Percentiles rank a stretch among this genome's conserved stretches.
Conservation (phyloP, 2,329 filamentous ascomycete genomes). For the Ascosphaera pollenicola region DNA sequence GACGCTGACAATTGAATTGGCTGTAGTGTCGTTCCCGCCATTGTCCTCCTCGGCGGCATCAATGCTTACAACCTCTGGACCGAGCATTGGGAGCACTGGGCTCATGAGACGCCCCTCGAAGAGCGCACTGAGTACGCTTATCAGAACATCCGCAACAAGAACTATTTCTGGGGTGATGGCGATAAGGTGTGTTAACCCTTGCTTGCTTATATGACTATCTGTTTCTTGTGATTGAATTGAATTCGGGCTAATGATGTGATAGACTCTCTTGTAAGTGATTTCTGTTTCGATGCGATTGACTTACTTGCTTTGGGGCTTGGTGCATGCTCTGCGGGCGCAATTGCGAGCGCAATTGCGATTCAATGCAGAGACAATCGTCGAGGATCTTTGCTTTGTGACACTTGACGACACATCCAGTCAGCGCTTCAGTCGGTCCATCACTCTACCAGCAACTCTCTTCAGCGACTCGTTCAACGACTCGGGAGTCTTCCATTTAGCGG, state of each 20-base stretch:
- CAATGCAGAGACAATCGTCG: too few species aligned
- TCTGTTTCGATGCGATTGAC: background rate
- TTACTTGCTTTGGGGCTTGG: background rate
- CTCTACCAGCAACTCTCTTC: too few species aligned
- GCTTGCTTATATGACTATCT: background rate
- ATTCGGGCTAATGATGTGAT: conserved; percentile 2
- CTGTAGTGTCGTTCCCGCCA: conserved; percentile 50
- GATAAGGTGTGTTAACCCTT: conserved; percentile 49
- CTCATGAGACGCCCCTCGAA: conserved; percentile 64
- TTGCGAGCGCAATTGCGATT: background rate
- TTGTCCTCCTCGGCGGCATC: conserved; percentile 44
- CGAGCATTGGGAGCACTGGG: conserved; percentile 94
- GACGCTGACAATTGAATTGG: conserved; percentile 1
- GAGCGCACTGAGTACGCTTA: conserved; percentile 87
- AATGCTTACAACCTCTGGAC: conserved; percentile 87
- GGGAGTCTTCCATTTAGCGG: too few species aligned
- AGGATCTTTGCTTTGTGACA: background rate
- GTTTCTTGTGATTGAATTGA: conserved; percentile 4
- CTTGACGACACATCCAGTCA: conserved; percentile 6
- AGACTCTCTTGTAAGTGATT: conserved; percentile 44
- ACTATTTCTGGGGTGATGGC: conserved; percentile 84
- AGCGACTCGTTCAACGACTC: too few species aligned
- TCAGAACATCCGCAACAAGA: conserved; percentile 95
- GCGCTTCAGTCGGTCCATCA: too few species aligned
- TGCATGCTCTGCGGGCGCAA: background rate